Conservation (phyloP, 2,329 filamentous ascomycete species). For the Zymoseptoria brevis region DNA sequence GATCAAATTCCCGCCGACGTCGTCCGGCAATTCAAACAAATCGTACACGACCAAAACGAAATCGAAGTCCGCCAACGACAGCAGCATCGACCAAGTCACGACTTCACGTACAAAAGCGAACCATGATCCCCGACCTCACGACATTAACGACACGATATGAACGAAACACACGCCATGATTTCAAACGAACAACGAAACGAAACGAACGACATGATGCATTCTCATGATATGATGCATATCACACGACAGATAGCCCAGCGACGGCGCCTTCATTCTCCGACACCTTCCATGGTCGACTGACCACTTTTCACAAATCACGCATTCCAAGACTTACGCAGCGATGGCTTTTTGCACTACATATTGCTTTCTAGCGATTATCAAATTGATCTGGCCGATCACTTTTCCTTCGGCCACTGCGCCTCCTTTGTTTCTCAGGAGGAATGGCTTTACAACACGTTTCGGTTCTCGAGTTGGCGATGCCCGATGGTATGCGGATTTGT, state of each 20-base stretch:
- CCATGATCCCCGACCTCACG: background rate
- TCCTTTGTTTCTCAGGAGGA: constrained; percentile 2
- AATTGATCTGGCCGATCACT: constrained; percentile 5
- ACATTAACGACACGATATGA: constrained; percentile 2
- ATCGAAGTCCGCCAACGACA: constrained; percentile 23
- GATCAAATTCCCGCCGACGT: constrained; percentile 89
- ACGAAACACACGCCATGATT: background rate
- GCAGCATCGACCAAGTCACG: constrained; percentile 11
- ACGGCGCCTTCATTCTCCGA: constrained; percentile 4
- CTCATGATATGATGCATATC: background rate
- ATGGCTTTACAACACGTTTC: constrained; percentile 4
- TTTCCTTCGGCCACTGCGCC: background rate
- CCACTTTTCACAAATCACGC: background rate
- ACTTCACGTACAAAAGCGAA: constrained; percentile 11
- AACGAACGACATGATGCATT: background rate
- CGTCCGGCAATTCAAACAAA: constrained; percentile 83
- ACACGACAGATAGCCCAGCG: constrained; percentile 14
- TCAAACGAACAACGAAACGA: background rate
- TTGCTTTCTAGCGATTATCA: constrained; percentile 18
- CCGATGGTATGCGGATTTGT: background rate
- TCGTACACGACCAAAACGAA: constrained; percentile 59
- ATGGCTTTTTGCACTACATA: constrained; percentile 8
- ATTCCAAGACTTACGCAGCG: constrained; percentile 6
- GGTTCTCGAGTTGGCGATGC: background rate
- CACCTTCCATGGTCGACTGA: background rate